Evolutionary conservation across 768 basidiomycete species (phyloP).

Genomic region (Lyophyllum atratum): DNA sequence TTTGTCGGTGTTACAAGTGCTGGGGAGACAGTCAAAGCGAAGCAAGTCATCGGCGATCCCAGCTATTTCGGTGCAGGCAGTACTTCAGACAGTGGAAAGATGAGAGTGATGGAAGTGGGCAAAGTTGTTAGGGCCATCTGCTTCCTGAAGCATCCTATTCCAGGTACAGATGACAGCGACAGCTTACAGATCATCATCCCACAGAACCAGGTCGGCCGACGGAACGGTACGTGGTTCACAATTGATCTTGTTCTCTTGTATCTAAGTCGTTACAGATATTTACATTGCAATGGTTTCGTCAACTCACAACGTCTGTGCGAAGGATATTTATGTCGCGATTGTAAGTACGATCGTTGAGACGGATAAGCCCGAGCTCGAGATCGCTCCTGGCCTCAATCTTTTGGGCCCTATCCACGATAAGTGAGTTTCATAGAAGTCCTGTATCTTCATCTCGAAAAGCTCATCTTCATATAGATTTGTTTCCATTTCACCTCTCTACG

Average conservation of each 20-base stretch:
- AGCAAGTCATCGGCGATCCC: conserved; percentile 97
- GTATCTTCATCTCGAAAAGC: conserved; percentile 9
- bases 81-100: conserved; percentile 66
- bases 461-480: conserved; percentile 66
- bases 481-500: conserved; percentile 84
- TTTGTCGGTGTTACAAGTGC: conserved; percentile 92
- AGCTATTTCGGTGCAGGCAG: conserved; percentile 90
- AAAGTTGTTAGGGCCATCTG: conserved; percentile 97
- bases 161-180: conserved; percentile 94
- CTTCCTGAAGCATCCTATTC: conserved; percentile 96
- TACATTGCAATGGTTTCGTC: conserved; percentile 98
- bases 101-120: conserved; percentile 88
- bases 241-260: conserved; percentile 1
- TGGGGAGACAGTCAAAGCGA: conserved; percentile 92
- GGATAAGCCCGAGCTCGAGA: conserved; percentile 86
- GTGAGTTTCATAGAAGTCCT: conserved; percentile 47
- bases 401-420: conserved; percentile 94
- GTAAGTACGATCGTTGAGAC: conserved; percentile 99
- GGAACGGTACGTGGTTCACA: conserved; percentile 70
- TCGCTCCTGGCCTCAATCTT: conserved; percentile 87
- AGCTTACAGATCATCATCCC: conserved; percentile 98
- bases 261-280: conserved; percentile 65
- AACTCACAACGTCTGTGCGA: conserved; percentile 96
- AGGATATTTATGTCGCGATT: conserved; percentile 94
- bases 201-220: conserved; percentile 93